These are phyloP conservation scores for Phytophthora palmivora DNA, from an alignment of 352 stramenopile species.

Conservation along the genomic window DNA sequence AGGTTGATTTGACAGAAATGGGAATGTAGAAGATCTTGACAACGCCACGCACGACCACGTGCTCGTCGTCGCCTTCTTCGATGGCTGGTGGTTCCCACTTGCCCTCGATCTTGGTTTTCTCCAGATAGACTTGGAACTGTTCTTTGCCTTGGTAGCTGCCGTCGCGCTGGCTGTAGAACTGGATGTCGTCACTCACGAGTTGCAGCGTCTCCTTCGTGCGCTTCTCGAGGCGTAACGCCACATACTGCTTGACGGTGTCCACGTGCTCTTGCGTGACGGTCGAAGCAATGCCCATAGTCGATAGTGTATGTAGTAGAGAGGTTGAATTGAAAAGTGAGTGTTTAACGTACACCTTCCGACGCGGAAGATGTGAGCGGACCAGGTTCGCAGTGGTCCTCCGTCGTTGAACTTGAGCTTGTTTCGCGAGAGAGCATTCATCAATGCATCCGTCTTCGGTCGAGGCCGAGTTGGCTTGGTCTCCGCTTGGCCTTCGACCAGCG, in stretches of 20 bases:
- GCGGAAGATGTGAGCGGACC: too few relatives aligned
- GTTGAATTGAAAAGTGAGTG: constrained; percentile 25
- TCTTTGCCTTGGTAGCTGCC: constrained; percentile 54
- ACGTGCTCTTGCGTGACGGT: constrained; percentile 44
- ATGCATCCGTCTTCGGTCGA: neutral
- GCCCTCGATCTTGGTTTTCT: constrained; percentile 63
- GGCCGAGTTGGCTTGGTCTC: too few relatives aligned
- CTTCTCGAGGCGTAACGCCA: constrained; percentile 50
- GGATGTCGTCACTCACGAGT: constrained; percentile 62
- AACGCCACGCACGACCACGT: constrained; percentile 57
- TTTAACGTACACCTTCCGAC: neutral
- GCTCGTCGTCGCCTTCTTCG: constrained; percentile 52
- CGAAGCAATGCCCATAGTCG: constrained; percentile 41
- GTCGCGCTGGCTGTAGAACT: constrained; percentile 61
- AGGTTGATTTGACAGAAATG: constrained; percentile 60
- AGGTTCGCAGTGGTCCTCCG: constrained; percentile 20
- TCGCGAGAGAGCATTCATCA: neutral
- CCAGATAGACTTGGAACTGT: constrained; percentile 49
- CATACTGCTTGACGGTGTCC: constrained; percentile 53
- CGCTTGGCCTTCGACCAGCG: neutral
- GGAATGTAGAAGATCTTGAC: constrained; percentile 64
- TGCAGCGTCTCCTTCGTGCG: constrained; percentile 47
- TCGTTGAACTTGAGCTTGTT: constrained; percentile 21
- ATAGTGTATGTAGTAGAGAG: neutral
- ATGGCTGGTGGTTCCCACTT: constrained; percentile 47